Evolutionary conservation across 106 monocot genomes (phyloP).

Genomic region (Acorus calamus): DNA sequence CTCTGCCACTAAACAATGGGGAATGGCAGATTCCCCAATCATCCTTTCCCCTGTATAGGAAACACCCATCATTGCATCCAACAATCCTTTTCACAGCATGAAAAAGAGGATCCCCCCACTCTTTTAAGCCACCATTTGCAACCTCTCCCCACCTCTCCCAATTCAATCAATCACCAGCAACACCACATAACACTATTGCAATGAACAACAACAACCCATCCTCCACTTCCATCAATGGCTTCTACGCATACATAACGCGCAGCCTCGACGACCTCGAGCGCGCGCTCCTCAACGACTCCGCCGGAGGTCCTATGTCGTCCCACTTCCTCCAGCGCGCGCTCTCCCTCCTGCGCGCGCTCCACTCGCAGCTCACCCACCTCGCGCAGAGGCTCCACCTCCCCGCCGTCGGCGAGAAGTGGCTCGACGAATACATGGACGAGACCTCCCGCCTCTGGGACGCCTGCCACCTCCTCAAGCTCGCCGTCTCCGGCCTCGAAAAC

Average conservation of each 20-base stretch:
- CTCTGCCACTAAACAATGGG: conserved; percentile 28
- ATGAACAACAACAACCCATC: conserved; percentile 8
- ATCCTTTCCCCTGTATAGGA: conserved; percentile 72
- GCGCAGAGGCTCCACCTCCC: conserved; percentile 51
- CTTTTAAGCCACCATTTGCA: conserved; percentile 1
- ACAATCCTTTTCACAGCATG: conserved; percentile 18
- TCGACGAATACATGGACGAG: conserved; percentile 68
- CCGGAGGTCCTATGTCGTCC: conserved; percentile 16
- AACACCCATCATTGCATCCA: conserved; percentile 92
- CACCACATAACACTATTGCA: too few species aligned
- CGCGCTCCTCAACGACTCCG: conserved; percentile 22
- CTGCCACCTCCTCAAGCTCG: conserved; percentile 42
- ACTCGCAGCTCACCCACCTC: conserved; percentile 34
- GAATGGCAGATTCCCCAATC: conserved; percentile 71
- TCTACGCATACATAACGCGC: conserved; percentile 57
- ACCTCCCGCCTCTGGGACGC: conserved; percentile 49
- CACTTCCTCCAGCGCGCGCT: conserved; percentile 33
- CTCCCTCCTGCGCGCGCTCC: conserved; percentile 31
- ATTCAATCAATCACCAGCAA: not conserved
- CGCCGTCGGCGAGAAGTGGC: conserved; percentile 35
- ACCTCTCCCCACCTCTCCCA: conserved; percentile 1
- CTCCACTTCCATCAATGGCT: conserved; percentile 46
- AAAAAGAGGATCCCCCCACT: conserved; percentile 8
- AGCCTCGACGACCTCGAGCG: conserved; percentile 58
- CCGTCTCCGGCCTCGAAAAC: conserved; percentile 18